phyloP scores from a whole-genome alignment of 1,284 basidiomycete species.

The Apiotrichum montevideense region DNA sequence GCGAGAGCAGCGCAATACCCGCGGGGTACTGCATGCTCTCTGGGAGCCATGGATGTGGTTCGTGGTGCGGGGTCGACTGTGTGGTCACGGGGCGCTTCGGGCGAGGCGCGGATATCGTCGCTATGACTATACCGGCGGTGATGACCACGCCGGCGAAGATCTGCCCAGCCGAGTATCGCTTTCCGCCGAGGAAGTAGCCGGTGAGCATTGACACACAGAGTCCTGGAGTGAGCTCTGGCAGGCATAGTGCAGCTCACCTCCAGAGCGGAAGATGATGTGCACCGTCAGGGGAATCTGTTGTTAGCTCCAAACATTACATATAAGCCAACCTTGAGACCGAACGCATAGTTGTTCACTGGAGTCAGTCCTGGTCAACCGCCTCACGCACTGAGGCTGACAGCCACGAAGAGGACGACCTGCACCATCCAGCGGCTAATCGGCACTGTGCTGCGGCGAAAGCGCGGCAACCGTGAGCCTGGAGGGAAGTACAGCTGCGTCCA shows the following conservation, averaged over 20 bases:
- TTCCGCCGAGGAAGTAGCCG: conserved; percentile 39
- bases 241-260: conserved; percentile 65
- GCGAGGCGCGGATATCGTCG: conserved; percentile 66
- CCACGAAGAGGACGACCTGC: conserved; percentile 77
- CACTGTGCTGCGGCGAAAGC: conserved; percentile 54
- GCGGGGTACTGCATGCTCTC: conserved; percentile 54
- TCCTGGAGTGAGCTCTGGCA: conserved; percentile 20
- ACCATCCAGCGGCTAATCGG: conserved; percentile 68
- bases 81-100: background rate
- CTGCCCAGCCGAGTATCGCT: conserved; percentile 65
- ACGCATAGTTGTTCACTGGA: conserved; percentile 78
- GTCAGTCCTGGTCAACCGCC: background rate
- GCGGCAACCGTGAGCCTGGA: conserved; percentile 12
- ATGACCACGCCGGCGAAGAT: conserved; percentile 68
- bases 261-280: conserved; percentile 90
- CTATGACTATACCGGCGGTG: conserved; percentile 72
- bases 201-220: conserved; percentile 47
- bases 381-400: conserved; percentile 55
- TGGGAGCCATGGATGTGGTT: conserved; percentile 10
- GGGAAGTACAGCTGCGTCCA: conserved; percentile 32
- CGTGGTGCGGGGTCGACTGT: background rate
- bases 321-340: conserved; percentile 55
- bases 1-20: conserved; percentile 66
- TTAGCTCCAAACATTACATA: too few species aligned
- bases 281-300: conserved; percentile 77